phyloP scores from a whole-genome alignment of 2,329 filamentous ascomycete genomes.

The Fusarium domesticum region DNA sequence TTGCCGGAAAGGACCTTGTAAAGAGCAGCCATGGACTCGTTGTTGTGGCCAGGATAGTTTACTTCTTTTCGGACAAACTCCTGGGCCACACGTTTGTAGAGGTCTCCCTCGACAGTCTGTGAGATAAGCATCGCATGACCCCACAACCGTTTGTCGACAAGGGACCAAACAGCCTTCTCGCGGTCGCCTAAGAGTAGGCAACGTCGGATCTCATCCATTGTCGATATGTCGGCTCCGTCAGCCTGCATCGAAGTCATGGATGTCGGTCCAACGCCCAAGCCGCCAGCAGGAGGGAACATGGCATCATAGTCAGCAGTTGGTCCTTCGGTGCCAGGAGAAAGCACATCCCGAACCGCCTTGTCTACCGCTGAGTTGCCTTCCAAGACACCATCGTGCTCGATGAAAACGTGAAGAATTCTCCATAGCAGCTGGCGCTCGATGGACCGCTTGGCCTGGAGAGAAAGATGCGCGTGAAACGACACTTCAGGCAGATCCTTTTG shows the following conservation, averaged over 20 bases:
- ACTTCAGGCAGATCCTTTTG: conserved; percentile 57
- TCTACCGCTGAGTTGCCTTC: conserved; percentile 71
- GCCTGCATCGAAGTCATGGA: conserved; percentile 43
- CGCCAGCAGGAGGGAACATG: conserved; percentile 23
- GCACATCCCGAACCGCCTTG: conserved; percentile 69
- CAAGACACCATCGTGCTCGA: conserved; percentile 81
- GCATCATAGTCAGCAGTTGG: conserved; percentile 26
- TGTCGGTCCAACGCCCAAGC: conserved; percentile 25
- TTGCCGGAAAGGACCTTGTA: conserved; percentile 96
- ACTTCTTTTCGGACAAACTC: conserved; percentile 97
- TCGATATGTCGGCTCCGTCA: conserved; percentile 67
- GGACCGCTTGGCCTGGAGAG: conserved; percentile 64
- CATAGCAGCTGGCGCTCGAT: conserved; percentile 81
- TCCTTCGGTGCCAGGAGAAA: conserved; percentile 56
- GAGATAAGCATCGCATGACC: conserved; percentile 93
- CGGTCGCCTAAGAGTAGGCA: conserved; percentile 76
- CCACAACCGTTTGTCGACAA: conserved; percentile 91
- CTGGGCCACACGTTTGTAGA: conserved; percentile 91
- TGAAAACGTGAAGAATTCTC: conserved; percentile 77
- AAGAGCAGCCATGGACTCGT: conserved; percentile 83
- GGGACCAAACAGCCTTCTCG: conserved; percentile 89
- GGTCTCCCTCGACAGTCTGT: conserved; percentile 69
- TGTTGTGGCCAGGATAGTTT: conserved; percentile 73
- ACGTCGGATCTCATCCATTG: conserved; percentile 69
- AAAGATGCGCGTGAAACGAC: conserved; percentile 48